These are phyloP conservation scores for Xylaria venustula DNA, from an alignment of 495 filamentous ascomycete species.

Conservation along the genomic window DNA sequence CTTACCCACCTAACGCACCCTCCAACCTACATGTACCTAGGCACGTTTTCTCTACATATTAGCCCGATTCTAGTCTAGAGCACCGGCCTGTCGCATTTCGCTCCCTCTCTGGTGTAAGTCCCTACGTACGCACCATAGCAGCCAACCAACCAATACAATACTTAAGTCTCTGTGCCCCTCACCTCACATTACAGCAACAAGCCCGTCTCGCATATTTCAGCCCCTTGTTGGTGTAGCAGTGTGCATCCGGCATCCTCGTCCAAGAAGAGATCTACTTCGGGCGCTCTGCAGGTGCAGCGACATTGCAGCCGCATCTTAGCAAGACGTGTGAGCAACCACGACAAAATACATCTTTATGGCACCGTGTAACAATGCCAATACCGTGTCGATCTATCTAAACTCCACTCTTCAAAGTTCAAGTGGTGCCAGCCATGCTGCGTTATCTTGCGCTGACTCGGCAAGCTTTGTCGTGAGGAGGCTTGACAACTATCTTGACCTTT, in stretches of 20 bases:
- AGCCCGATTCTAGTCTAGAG: too few species aligned
- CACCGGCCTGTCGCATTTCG: neutral
- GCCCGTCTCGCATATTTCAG: slow-evolving; percentile 4
- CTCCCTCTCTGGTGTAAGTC: neutral
- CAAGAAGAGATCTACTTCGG: slow-evolving; percentile 20
- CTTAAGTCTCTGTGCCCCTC: slow-evolving; percentile 9
- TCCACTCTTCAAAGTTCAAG: slow-evolving; percentile 19
- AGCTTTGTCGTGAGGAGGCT: slow-evolving; percentile 1
- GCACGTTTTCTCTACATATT: too few species aligned
- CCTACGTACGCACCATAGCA: neutral
- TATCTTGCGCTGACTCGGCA: slow-evolving; percentile 20
- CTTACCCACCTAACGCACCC: neutral
- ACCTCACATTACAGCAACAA: neutral
- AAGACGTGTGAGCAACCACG: slow-evolving; percentile 16
- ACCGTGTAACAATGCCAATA: slow-evolving; percentile 24
- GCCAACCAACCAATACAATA: neutral
- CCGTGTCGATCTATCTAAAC: slow-evolving; percentile 24
- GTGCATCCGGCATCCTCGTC: slow-evolving; percentile 13
- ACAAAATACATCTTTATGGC: slow-evolving; percentile 14
- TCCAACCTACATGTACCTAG: too few species aligned
- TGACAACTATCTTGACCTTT: neutral
- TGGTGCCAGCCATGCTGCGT: slow-evolving; percentile 28
- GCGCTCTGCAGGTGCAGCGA: slow-evolving; percentile 26
- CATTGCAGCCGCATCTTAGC: slow-evolving; percentile 26
- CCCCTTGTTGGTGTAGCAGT: neutral